These are phyloP conservation scores for Vanilla planifolia DNA, from an alignment of 106 monocot species.

Conservation along the genomic window DNA sequence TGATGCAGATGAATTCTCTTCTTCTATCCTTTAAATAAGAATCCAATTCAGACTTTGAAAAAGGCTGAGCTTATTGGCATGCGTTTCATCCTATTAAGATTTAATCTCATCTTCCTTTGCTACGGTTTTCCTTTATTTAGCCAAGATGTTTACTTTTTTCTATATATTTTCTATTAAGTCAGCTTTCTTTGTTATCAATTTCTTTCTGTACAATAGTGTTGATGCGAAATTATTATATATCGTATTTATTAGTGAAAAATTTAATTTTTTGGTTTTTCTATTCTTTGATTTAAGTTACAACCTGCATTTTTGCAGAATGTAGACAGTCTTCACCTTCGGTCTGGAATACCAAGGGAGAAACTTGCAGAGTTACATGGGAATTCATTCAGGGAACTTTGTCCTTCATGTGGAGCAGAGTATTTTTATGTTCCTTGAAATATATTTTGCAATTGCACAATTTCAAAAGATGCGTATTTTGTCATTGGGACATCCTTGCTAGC, in stretches of 20 bases:
- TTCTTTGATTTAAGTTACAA: conserved; percentile 1
- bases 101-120: no score
- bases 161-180: background rate
- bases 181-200: background rate
- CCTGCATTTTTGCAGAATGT: conserved; percentile 66
- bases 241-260: background rate
- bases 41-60: no score
- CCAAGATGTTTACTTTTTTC: no score
- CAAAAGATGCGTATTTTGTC: no score
- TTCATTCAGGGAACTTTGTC: conserved; percentile 93
- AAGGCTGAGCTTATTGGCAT: no score
- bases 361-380: conserved; percentile 98
- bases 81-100: no score
- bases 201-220: background rate
- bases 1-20: no score
- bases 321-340: conserved; percentile 96
- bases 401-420: conserved; percentile 88
- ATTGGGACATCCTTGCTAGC: no score
- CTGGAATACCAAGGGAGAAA: conserved; percentile 93
- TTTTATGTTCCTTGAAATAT: no score
- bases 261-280: conserved; percentile 4
- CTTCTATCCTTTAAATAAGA: no score
- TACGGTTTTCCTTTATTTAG: no score
- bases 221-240: background rate
- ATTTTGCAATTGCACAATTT: background rate